Evolutionary conservation across 345 rosid species (phyloP).

Genomic region (Carallia pectinifolia): DNA sequence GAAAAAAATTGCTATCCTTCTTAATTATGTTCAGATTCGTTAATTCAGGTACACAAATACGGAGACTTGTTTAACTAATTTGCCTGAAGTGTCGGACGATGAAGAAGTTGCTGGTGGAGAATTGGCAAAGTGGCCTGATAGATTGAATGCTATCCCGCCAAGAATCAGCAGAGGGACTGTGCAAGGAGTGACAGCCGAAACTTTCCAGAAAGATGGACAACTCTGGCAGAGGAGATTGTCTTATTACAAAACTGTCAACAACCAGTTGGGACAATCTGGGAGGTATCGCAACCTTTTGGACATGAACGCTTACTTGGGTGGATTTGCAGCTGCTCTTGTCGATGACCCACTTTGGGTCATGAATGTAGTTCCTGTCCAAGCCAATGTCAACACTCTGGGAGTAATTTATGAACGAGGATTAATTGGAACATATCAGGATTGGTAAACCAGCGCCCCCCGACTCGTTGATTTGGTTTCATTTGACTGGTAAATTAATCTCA

Average conservation of each 20-base stretch:
- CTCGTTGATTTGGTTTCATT: neutral
- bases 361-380: slow-evolving; percentile 46
- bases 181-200: slow-evolving; percentile 37
- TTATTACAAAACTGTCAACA: slow-evolving; percentile 40
- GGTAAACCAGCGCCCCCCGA: slow-evolving; percentile 23
- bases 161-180: slow-evolving; percentile 41
- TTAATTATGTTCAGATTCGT: no score
- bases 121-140: slow-evolving; percentile 37
- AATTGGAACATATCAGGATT: slow-evolving; percentile 47
- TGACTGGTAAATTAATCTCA: neutral
- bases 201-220: slow-evolving; percentile 25
- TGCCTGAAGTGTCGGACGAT: slow-evolving; percentile 28
- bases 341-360: slow-evolving; percentile 44
- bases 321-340: slow-evolving; percentile 45
- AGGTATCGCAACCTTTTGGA: slow-evolving; percentile 48
- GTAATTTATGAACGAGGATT: slow-evolving; percentile 47
- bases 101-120: slow-evolving; percentile 39
- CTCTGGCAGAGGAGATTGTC: slow-evolving; percentile 42
- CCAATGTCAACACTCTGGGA: slow-evolving; percentile 39
- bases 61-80: slow-evolving; percentile 43
- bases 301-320: slow-evolving; percentile 47
- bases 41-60: slow-evolving; percentile 42
- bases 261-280: slow-evolving; percentile 35
- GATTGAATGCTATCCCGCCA: slow-evolving; percentile 41
- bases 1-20: no score